Evolutionary conservation across 2,329 filamentous ascomycete species (phyloP).

Genomic region (Colletotrichum brevisporum): DNA sequence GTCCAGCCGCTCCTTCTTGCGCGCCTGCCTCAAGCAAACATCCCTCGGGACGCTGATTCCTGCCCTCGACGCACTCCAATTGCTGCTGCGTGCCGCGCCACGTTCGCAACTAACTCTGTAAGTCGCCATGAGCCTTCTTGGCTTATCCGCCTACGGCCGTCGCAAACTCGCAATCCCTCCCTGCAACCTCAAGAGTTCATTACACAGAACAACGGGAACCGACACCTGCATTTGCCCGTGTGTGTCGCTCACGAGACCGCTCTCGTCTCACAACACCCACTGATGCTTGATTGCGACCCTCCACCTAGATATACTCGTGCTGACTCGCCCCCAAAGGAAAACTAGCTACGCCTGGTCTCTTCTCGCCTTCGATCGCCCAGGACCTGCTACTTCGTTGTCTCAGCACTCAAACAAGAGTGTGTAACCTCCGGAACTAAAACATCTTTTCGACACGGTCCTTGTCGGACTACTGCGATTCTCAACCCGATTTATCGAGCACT

Average conservation of each 20-base stretch:
- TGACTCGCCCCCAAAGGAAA: slow-evolving; percentile 23
- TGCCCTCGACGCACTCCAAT: slow-evolving; percentile 29
- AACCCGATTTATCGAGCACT: neutral
- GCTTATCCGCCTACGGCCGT: slow-evolving; percentile 1
- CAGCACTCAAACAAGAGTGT: slow-evolving; percentile 15
- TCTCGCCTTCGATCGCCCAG: neutral
- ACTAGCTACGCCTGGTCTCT: slow-evolving; percentile 16
- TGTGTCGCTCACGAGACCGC: slow-evolving; percentile 39
- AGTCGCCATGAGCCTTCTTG: slow-evolving; percentile 29
- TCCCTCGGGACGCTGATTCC: slow-evolving; percentile 24
- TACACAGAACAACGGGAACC: slow-evolving; percentile 24
- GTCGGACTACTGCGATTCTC: neutral
- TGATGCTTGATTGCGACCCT: slow-evolving; percentile 29
- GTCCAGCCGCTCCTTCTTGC: slow-evolving; percentile 40
- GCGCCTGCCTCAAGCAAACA: slow-evolving; percentile 26
- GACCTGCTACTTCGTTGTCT: neutral
- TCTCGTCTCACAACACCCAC: slow-evolving; percentile 24
- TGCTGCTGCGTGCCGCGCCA: slow-evolving; percentile 26
- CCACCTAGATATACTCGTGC: slow-evolving; percentile 38
- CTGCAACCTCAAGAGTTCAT: slow-evolving; percentile 13
- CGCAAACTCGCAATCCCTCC: slow-evolving; percentile 22
- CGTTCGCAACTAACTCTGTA: slow-evolving; percentile 23
- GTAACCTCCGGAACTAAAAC: slow-evolving; percentile 13
- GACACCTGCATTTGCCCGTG: slow-evolving; percentile 33
- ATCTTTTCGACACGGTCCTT: neutral